phyloP scores from a whole-genome alignment of 345 rosid species.

The Brassica cretica region DNA sequence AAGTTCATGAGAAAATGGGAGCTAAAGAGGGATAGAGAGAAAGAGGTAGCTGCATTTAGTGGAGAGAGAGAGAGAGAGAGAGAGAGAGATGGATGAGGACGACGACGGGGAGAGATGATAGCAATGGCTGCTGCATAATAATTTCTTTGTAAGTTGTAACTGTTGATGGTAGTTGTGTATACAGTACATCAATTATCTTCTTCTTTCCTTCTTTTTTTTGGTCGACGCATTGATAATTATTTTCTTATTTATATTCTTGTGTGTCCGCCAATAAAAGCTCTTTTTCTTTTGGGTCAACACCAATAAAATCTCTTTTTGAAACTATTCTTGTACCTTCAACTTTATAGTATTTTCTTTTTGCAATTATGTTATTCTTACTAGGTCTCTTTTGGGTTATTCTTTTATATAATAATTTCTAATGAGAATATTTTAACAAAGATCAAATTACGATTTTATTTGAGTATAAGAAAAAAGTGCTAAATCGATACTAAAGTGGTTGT shows the following conservation, averaged over 20 bases:
- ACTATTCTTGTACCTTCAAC: neutral
- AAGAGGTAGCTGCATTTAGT: constrained; percentile 23
- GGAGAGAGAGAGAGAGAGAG: neutral
- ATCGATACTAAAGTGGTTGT: neutral
- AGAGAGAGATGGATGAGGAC: constrained; percentile 15
- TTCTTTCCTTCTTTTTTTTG: neutral
- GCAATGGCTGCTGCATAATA: constrained; percentile 28
- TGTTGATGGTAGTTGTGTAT: constrained; percentile 37
- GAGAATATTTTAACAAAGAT: neutral
- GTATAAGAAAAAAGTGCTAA: neutral
- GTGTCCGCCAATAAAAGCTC: neutral
- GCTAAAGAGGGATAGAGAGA: neutral
- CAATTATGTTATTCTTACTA: neutral
- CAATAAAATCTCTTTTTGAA: neutral
- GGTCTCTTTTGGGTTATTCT: neutral
- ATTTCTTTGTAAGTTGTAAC: constrained; percentile 14
- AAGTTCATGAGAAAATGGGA: constrained; percentile 7
- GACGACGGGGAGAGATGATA: constrained; percentile 7
- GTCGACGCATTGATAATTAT: constrained; percentile 22
- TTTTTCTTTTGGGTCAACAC: neutral
- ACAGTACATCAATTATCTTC: constrained; percentile 30
- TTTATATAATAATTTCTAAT: neutral
- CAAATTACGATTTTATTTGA: neutral
- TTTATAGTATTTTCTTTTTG: neutral
- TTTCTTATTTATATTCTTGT: neutral